These are phyloP conservation scores for Theileria parva DNA, from an alignment of 169 alveolate species.

Conservation along the genomic window DNA sequence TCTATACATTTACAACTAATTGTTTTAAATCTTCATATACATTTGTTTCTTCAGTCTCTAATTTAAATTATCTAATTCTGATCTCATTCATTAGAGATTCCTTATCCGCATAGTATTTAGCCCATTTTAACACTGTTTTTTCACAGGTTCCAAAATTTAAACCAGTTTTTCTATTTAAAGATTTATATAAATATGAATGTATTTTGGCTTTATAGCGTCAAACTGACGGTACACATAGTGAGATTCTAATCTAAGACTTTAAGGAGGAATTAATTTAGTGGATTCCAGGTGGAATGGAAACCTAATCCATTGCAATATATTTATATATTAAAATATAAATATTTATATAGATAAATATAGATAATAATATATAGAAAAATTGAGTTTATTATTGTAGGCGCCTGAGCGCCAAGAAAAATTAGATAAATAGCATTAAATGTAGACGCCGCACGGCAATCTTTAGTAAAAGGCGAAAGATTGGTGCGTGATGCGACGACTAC, in stretches of 20 bases:
- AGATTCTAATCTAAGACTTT: too few species aligned
- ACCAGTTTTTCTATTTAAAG: too few species aligned
- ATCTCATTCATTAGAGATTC: neutral
- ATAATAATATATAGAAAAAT: slow-evolving; percentile 3
- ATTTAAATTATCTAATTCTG: neutral
- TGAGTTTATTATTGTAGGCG: slow-evolving; percentile 48
- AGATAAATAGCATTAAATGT: slow-evolving; percentile 67
- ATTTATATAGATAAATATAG: slow-evolving; percentile 21
- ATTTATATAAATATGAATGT: too few species aligned
- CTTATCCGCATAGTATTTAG: neutral
- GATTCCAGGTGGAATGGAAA: too few species aligned
- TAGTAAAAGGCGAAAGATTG: slow-evolving; percentile 98
- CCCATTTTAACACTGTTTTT: neutral
- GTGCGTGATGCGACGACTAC: slow-evolving; percentile 77
- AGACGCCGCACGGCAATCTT: slow-evolving; percentile 95
- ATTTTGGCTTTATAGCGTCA: too few species aligned
- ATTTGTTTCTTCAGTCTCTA: too few species aligned
- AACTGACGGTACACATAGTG: too few species aligned
- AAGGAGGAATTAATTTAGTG: too few species aligned
- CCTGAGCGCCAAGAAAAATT: slow-evolving; percentile 75
- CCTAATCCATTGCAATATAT: too few species aligned
- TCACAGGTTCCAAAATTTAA: neutral
- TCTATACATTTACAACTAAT: too few species aligned
- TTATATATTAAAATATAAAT: too few species aligned
- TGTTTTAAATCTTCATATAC: too few species aligned